These are phyloP conservation scores for Agastache rugosa DNA, from an alignment of 257 asterid species.

Conservation along the genomic window DNA sequence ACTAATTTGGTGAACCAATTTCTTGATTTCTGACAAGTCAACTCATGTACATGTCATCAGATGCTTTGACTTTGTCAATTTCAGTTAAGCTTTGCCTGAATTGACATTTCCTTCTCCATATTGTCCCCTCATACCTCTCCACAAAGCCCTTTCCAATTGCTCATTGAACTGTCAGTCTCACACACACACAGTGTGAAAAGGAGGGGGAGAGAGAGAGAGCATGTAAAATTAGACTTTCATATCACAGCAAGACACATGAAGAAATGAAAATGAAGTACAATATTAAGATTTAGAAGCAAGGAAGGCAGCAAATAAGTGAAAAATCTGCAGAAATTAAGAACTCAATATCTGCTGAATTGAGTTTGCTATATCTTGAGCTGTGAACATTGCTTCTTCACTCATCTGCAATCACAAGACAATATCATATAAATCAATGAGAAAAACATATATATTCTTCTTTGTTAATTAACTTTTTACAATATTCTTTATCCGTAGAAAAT, in stretches of 20 bases:
- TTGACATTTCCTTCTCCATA: conserved; percentile 28
- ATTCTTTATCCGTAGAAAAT: neutral
- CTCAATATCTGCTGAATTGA: conserved; percentile 84
- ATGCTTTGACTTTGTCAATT: conserved; percentile 34
- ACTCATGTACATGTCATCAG: conserved; percentile 24
- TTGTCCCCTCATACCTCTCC: conserved; percentile 18
- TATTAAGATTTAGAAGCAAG: neutral
- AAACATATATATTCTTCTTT: neutral
- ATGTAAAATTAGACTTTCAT: neutral
- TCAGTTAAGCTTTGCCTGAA: conserved; percentile 21
- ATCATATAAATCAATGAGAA: neutral
- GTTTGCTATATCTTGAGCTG: conserved; percentile 85
- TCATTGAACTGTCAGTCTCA: neutral
- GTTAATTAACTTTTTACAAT: neutral
- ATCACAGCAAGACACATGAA: neutral
- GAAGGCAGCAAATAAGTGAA: neutral
- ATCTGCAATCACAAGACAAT: conserved; percentile 52
- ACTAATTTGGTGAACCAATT: neutral
- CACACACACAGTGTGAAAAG: neutral
- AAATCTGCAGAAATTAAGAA: conserved; percentile 30
- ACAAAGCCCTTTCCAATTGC: neutral
- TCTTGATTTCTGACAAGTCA: conserved; percentile 37
- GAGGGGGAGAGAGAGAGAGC: neutral
- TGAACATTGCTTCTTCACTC: conserved; percentile 62
- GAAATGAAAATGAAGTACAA: neutral